Conservation (phyloP, 768 basidiomycete genomes). For the Psilocybe sp. region DNA sequence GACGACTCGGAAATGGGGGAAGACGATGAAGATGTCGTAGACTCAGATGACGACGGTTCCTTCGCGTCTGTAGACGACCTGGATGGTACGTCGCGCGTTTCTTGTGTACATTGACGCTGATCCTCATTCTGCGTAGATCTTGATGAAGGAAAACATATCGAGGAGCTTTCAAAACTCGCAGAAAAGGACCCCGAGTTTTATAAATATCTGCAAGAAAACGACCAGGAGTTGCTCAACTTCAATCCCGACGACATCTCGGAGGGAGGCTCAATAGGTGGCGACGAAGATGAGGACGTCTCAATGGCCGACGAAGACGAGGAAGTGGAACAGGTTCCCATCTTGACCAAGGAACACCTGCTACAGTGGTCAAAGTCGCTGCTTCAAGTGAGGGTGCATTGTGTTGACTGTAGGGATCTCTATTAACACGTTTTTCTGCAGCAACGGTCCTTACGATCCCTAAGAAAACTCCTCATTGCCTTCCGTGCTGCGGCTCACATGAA, state of each 20-base stretch:
- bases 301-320: constrained; percentile 33
- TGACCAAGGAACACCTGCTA: constrained; percentile 69
- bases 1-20: constrained; percentile 33
- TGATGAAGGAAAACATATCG: constrained; percentile 71
- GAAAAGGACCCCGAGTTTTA: constrained; percentile 99
- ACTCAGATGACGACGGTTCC: constrained; percentile 54
- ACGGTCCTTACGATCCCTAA: constrained; percentile 78
- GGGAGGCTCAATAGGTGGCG: constrained; percentile 43
- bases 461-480: constrained; percentile 87
- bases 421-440: constrained; percentile 45
- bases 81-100: constrained; percentile 34
- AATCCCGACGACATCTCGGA: constrained; percentile 39
- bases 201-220: constrained; percentile 96
- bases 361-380: constrained; percentile 89
- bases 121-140: constrained; percentile 33
- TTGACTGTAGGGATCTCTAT: background rate
- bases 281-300: constrained; percentile 44
- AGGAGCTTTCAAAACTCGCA: constrained; percentile 83
- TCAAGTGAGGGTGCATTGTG: constrained; percentile 32
- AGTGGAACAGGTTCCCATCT: constrained; percentile 47
- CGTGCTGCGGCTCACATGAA: constrained; percentile 89
- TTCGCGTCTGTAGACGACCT: constrained; percentile 80
- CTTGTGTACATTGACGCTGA: background rate
- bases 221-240: constrained; percentile 87
- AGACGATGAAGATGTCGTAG: constrained; percentile 35